These are phyloP conservation scores for Malus hybrid DNA, from an alignment of 331 rosid species.

Conservation along the genomic window DNA sequence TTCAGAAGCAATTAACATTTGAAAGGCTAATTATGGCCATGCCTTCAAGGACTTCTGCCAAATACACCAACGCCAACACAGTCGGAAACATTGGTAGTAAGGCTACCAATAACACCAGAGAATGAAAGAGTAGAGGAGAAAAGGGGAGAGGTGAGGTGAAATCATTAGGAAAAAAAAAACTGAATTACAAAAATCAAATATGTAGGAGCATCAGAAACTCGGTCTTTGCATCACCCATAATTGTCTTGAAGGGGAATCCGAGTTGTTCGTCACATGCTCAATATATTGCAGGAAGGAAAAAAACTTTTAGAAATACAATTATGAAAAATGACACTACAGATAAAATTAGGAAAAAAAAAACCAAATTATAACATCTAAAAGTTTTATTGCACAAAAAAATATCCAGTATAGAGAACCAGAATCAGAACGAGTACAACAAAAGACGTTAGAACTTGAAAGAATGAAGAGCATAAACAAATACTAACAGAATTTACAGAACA, in stretches of 20 bases:
- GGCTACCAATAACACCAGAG: not conserved
- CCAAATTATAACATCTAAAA: too few relatives aligned
- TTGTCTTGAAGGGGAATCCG: not conserved
- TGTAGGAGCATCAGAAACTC: not conserved
- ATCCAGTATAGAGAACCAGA: not conserved
- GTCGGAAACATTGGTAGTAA: not conserved
- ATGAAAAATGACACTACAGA: too few relatives aligned
- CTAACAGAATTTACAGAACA: too few relatives aligned
- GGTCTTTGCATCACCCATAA: not conserved
- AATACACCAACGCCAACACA: not conserved
- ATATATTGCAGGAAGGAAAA: too few relatives aligned
- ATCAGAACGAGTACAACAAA: not conserved
- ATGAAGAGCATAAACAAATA: not conserved
- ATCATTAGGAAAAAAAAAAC: not conserved
- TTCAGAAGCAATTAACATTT: not conserved
- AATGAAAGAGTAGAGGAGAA: not conserved
- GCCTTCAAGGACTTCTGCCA: not conserved
- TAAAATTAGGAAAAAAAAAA: too few relatives aligned
- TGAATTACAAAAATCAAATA: too few relatives aligned
- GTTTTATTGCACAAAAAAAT: not conserved
- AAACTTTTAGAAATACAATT: too few relatives aligned
- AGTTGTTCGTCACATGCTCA: not conserved
- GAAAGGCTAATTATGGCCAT: not conserved
- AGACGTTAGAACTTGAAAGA: not conserved
- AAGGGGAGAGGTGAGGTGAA: not conserved